Evolutionary conservation across 2,329 filamentous ascomycete species (phyloP), one percentile per base, ranked within the genome.

Genomic region (Myriosclerotinia scirpicola): DNA sequence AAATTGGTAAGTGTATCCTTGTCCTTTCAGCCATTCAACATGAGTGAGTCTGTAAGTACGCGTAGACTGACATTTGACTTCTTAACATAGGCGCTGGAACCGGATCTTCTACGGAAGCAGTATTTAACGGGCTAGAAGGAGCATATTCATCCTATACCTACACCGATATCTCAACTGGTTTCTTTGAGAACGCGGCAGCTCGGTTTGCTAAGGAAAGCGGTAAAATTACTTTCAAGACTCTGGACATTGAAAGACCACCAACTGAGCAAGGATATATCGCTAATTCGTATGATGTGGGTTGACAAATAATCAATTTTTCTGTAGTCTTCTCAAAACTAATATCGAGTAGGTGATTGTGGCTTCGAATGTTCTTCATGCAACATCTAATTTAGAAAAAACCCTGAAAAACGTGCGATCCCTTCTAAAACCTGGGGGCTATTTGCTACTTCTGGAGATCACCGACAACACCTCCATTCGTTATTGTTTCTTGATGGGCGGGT

Each of bases 121-220:
- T 58, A 1, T 61, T 55, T 8, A 38, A 53, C n/a, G 59, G 40
- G 14, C 50, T 67, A 12, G 58, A 54, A 15, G 63, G 59, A 12
- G 63, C 54, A 11, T 64, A 44, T 40, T 72, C 71, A 60, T n/a
- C 34, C 26, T 69, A 73, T 53, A 67, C 62, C 4, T 74, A 69
- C 59, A 75, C 73, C 15, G 73, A 75, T 61, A 68, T 75, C 14
- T 71, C 69, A 2, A 55, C 76, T 2, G 76, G 74, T 3, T 80
- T 80, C 72, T 80, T 80, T 55, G 74, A 74, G 30, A 69, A 73
- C 12, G 78, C 78, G 0, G 68, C 68, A 34, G 53, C 55, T 5
- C 50, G 34, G 11, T 66, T 72, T 15, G 55, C 22, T 12, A 22
- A 60, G 7, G 40, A 44, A 48, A 22, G 50, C 2, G 36, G 20